A percentile compares a stretch with the other conserved stretches of the same genome.
These are phyloP conservation scores for Leccinum insolens DNA, from an alignment of 1,284 basidiomycete species.

Conservation along the genomic window DNA sequence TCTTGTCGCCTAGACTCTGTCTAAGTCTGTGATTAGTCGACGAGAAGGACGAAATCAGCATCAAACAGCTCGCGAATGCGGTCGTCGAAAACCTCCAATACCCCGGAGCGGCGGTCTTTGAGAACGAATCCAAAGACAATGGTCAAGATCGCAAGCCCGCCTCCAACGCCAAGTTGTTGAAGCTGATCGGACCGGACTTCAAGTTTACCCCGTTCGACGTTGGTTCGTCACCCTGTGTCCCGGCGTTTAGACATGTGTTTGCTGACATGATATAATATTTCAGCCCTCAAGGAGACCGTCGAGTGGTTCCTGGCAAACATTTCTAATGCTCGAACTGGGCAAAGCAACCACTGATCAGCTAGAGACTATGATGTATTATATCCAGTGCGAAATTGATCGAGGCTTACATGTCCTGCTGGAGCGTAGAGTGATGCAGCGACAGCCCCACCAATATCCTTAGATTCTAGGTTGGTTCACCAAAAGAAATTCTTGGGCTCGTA, in stretches of 20 bases:
- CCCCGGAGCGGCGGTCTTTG: slow-evolving; percentile 49
- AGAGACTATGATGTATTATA: slow-evolving; percentile 10
- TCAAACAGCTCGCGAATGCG: slow-evolving; percentile 82
- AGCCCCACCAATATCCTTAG: neutral
- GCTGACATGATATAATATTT: slow-evolving; percentile 3
- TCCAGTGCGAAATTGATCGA: neutral
- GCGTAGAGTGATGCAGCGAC: neutral
- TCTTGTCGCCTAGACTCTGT: neutral
- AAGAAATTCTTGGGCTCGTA: neutral
- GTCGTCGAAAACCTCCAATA: slow-evolving; percentile 82
- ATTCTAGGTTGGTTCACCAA: neutral
- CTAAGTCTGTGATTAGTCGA: slow-evolving; percentile 54
- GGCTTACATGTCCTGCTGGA: neutral
- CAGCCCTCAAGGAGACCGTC: slow-evolving; percentile 71
- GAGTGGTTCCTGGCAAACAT: slow-evolving; percentile 83
- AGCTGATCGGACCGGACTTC: slow-evolving; percentile 67
- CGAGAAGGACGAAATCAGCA: slow-evolving; percentile 89
- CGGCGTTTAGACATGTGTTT: neutral
- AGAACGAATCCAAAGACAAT: slow-evolving; percentile 41
- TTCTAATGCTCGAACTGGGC: slow-evolving; percentile 61
- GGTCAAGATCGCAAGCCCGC: slow-evolving; percentile 94
- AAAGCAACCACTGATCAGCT: slow-evolving; percentile 12
- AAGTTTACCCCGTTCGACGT: slow-evolving; percentile 84
- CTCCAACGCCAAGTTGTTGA: slow-evolving; percentile 83
- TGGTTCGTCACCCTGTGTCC: slow-evolving; percentile 49